These are phyloP conservation scores for Cryphonectria japonica DNA, from an alignment of 2,329 filamentous ascomycete genomes.

Conservation along the genomic window DNA sequence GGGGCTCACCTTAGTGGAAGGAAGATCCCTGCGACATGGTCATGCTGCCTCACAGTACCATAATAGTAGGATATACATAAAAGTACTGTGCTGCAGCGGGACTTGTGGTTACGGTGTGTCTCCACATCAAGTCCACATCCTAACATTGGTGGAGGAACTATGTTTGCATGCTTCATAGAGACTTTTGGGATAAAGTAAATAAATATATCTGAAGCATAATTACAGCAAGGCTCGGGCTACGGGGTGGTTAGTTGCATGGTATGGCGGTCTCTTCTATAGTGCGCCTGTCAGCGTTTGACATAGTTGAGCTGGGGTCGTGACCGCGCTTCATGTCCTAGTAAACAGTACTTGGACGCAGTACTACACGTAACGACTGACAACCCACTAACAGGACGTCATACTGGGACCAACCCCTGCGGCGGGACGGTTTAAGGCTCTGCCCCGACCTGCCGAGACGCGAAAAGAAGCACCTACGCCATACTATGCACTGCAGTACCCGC, in stretches of 20 bases:
- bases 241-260: neutral
- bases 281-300: neutral
- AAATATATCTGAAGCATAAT: neutral
- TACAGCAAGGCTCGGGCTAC: neutral
- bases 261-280: neutral
- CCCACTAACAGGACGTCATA: slow-evolving; percentile 1
- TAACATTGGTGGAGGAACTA: neutral
- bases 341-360: neutral
- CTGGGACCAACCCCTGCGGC: neutral
- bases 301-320: too few species aligned
- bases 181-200: neutral
- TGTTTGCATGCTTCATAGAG: neutral
- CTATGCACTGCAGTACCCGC: neutral
- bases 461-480: neutral
- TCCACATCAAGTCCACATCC: neutral
- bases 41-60: neutral
- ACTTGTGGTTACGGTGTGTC: neutral
- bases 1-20: neutral
- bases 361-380: neutral
- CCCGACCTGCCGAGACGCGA: neutral
- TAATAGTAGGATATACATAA: too few species aligned
- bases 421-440: neutral
- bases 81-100: too few species aligned
- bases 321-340: too few species aligned
- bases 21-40: neutral